phyloP scores from a whole-genome alignment of 495 filamentous ascomycete genomes.

The Penicillium samsonianum region DNA sequence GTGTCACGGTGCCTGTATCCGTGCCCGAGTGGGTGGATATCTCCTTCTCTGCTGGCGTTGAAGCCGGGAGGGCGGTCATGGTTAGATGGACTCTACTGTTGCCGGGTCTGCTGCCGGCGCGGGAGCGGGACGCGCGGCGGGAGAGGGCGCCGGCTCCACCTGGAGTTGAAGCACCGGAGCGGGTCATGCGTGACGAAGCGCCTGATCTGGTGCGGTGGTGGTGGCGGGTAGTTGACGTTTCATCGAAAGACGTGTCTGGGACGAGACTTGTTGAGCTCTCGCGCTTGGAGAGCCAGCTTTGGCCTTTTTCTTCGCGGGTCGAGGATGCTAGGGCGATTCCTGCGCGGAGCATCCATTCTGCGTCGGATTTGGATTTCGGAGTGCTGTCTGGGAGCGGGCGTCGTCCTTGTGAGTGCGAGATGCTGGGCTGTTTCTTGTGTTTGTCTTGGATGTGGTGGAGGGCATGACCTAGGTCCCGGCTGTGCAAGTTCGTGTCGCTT shows the following conservation, averaged over 20 bases:
- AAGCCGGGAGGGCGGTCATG: constrained; percentile 36
- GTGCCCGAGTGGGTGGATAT: constrained; percentile 3
- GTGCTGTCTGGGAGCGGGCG: constrained; percentile 14
- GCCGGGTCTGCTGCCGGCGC: constrained; percentile 33
- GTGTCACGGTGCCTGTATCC: constrained; percentile 2
- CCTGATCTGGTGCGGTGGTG: constrained; percentile 29
- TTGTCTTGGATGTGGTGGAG: constrained; percentile 27
- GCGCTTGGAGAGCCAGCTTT: constrained; percentile 73
- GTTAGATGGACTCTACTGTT: constrained; percentile 40
- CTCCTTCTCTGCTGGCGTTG: constrained; percentile 4
- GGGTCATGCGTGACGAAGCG: constrained; percentile 27
- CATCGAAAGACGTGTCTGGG: constrained; percentile 36
- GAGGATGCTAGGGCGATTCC: constrained; percentile 70
- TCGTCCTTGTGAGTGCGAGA: constrained; percentile 4
- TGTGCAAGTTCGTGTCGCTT: constrained; percentile 43
- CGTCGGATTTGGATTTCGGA: constrained; percentile 42
- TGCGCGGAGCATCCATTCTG: constrained; percentile 74
- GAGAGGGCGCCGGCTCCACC: constrained; percentile 10
- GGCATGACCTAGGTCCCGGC: constrained; percentile 23
- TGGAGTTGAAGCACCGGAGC: constrained; percentile 45
- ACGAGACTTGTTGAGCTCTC: constrained; percentile 70
- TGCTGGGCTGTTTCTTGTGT: constrained; percentile 19
- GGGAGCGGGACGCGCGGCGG: constrained; percentile 30
- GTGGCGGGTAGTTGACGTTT: constrained; percentile 19
- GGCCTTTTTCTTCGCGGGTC: constrained; percentile 74